Evolutionary conservation across 768 basidiomycete species (phyloP), one percentile per base, ranked within the genome.

Genomic region (Amanita muscaria): DNA sequence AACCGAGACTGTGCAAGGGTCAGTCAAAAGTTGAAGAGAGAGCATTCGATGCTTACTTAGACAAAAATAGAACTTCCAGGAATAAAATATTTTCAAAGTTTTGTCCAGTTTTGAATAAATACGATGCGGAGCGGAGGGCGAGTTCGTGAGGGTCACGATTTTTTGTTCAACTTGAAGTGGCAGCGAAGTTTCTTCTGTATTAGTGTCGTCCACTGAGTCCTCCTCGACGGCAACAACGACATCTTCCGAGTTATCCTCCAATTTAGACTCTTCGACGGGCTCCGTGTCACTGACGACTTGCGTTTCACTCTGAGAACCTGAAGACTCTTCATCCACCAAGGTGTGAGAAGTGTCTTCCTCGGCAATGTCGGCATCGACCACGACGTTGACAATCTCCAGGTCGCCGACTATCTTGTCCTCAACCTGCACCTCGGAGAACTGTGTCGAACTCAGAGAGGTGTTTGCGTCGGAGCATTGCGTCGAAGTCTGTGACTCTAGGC

Each of bases 41-140:
- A 22, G 3, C 10, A 21, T 15, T 22, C 23, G 23, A 23, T 10
- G 31, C 44, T 46, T 31, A 46, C 44, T 19, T 23, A 46, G 36
- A 39, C 44, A 46, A 21, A 35, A 15, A 30, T 38, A 46, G 15
- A 46, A 46, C 25, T 46, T 46, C 44, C 44, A 46, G 4, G 44
- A 46, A 39, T 46, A 23, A 18, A 46, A 31, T 29, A 31, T 29
- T 35, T 46, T 46, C 37, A 46, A 15, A 31, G 38, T 39, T 16
- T 29, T 34, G 14, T 39, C 36, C 18, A 46, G n/a, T 18, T 21
- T 25, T 22, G 35, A 18, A 22, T 15, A 35, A 37, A 44, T 22
- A 25, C 29, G 35, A 15, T 22, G 34, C 23, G 37, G 8, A 12
- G 37, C 25, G 35, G 34, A n/a, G 25, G 23, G 14, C 30, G 43